Percentiles rank a stretch among this genome's conserved stretches.
These are phyloP conservation scores for Raffaelea arxii DNA, from an alignment of 2,329 filamentous ascomycete genomes.

Conservation along the genomic window DNA sequence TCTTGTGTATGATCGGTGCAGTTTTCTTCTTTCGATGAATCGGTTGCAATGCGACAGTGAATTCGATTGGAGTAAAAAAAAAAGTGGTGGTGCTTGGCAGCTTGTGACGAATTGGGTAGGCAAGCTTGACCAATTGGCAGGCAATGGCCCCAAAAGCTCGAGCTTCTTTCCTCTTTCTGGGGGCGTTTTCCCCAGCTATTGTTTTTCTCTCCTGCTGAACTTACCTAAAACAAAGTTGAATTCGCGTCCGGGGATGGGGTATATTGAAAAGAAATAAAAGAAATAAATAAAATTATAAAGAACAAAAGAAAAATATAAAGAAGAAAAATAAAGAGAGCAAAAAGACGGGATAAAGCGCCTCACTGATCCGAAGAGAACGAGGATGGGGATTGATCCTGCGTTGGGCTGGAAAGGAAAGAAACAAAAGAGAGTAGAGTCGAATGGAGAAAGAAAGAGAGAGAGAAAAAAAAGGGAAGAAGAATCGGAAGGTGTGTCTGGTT, in stretches of 20 bases:
- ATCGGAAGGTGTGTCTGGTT: constrained; percentile 11
- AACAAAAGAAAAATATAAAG: background rate
- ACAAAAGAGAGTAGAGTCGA: constrained; percentile 6
- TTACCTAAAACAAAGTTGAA: too few relatives aligned
- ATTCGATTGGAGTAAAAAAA: too few relatives aligned
- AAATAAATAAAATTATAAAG: constrained; percentile 5
- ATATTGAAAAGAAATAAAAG: background rate
- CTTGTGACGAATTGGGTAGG: too few relatives aligned
- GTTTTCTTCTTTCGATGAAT: too few relatives aligned
- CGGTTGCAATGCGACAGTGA: too few relatives aligned
- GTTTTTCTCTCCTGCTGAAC: too few relatives aligned
- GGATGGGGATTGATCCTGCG: constrained; percentile 32
- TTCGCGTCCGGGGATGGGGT: background rate
- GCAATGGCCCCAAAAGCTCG: too few relatives aligned
- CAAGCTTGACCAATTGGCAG: too few relatives aligned
- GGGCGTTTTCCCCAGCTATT: too few relatives aligned
- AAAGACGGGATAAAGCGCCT: constrained; percentile 14
- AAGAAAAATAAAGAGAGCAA: constrained; percentile 1
- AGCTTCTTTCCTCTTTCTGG: too few relatives aligned
- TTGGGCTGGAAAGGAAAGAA: constrained; percentile 31
- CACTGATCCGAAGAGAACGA: constrained; percentile 37
- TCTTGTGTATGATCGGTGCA: too few relatives aligned
- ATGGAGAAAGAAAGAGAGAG: constrained; percentile 15
- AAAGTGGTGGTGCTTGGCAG: too few relatives aligned
- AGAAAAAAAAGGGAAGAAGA: constrained; percentile 10